Base-by-base conservation (phyloP, 2,329 filamentous ascomycete genomes). In the Xylariales sp. region DNA sequence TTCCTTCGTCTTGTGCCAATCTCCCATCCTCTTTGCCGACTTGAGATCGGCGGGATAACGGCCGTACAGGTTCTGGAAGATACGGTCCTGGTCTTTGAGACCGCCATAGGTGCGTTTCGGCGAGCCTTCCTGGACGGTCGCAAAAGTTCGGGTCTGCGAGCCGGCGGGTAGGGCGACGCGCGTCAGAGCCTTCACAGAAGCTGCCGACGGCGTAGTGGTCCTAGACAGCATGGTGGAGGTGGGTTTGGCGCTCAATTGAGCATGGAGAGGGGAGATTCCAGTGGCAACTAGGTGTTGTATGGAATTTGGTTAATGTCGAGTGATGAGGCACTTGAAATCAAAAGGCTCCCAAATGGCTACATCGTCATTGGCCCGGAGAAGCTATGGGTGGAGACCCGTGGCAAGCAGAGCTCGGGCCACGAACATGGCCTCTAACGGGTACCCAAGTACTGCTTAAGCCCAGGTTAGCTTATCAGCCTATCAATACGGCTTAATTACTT, bases 1-100 rank as follows among this genome's bases (percentile, higher is more conserved):
- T 81, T 99, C 96, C 88, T 99, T 99, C 64, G 96, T 99, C 88
- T 97, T 97, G 86, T 99, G 90, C 96, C 96, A 99, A 82, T 98
- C 96, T 75, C 96, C 96, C 87, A 97, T 97, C 84, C 97, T 97
- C 90, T 93, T 94, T 62, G 96, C 94, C 79, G 90, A 93, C 86
- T 96, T 95, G 75, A 99, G 84, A 81, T 97, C 94, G 71, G 94
- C 88, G 60, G 93, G 94, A 83, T 93, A 93, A 80, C 96, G 93
- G 77, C 93, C 91, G 84, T 99, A 99, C 67, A 99, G 87, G 84
- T 99, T 99, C 85, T 97, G 94, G 84, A 99, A 99, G 83, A 99
- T 99, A 77, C 96, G 91, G 84, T 99, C 96, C 85, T 98, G 94
- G 81, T 99, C 96, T 83, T 90, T 92, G 75, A 99, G 87, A 66